Evolutionary conservation across 164 flowering plant species (phyloP), one percentile per base, ranked within the genome.

Genomic region (Liquidambar formosana): DNA sequence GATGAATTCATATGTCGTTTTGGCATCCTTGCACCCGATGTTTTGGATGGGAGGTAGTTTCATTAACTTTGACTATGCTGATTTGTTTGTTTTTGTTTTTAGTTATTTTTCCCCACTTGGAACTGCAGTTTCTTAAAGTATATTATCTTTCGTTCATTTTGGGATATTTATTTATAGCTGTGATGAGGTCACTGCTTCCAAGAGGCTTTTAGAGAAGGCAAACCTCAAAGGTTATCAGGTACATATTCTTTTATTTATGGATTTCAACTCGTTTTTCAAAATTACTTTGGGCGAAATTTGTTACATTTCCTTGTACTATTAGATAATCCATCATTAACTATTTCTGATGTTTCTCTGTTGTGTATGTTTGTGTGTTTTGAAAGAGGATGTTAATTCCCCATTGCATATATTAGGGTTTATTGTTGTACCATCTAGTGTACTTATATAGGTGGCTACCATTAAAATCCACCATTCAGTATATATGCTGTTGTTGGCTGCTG

Each of bases 141-240:
- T 46, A 26, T 33, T 46, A 10, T 26, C 45, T 21, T n/a, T 48
- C 51, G 23, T 8, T 1, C 18, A 19, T 60, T 68, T 46, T 57
- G 13, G 10, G 38, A 15, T 8, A 18, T 28, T 47, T 45, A 26
- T 59, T 59, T 22, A 61, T 65, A 82, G 88, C 41, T 48, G 19
- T 46, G 79, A 78, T 68, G 88, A 78, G 72, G 70, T 71, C 28
- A 62, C 71, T 65, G 79, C 82, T 53, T 84, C 84, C 73, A 78
- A 76, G 74, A 69, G 13, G 76, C 77, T 84, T 63, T 72, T 84
- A 2, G 79, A 73, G 70, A 84, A 71, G 65, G 78, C 57, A 53
- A 69, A 80, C 74, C 80, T 84, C 27, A 61, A 71, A 56, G 85
- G 82, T 54, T 80, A 77, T 70, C 87, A 84, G 87, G 87, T 84